Base-by-base conservation (phyloP, 2,329 filamentous ascomycete species). In the Alternaria viburni region DNA sequence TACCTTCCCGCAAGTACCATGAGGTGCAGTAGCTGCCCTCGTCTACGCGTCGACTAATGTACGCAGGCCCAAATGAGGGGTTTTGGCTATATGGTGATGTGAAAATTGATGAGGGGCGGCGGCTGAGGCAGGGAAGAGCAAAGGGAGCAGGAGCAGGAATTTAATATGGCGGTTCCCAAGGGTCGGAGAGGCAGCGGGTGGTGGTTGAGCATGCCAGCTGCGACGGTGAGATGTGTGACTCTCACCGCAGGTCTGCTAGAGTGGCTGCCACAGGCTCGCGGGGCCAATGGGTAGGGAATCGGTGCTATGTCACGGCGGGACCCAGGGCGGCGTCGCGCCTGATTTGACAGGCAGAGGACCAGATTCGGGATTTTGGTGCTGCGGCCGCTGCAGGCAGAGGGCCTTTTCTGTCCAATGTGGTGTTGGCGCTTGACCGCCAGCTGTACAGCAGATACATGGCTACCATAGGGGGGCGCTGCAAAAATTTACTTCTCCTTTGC, bases 351-450 rank as follows among this genome's bases (percentile, higher is more conserved):
- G 30, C 55, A 19, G 44, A 28, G 56, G 52, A 59, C 59, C 52
- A 65, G 43, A 54, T 69, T 65, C 69, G 64, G 64, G 61, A 54
- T 64, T 65, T 47, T 66, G 56, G 45, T 65, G 70, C 63, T 69
- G 69, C 61, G 60, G 56, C 57, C 54, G 61, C 52, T 71, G 71
- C 71, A 73, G 65, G 68, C 58, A 59, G 36, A 56, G 46, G 49
- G 54, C 19, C 54, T 61, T 52, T 61, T 26, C 23, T 26, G 59
- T 54, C 59, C 59, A 62, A 62, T 62, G 59, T 50, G 28, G 46
- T 28, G 43, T 43, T 59, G 30, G 47, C 59, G 59, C 66, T 69
- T 75, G 74, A 77, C 74, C 74, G 74, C 74, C 72, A 74, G 64
- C 68, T 57, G 47, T 51, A n/a, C 15, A 41, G n/a, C 36, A 60